Evolutionary conservation across 1,284 basidiomycete species (phyloP), one percentile per base, ranked within the genome.

Genomic region (Hortiboletus rubellus): DNA sequence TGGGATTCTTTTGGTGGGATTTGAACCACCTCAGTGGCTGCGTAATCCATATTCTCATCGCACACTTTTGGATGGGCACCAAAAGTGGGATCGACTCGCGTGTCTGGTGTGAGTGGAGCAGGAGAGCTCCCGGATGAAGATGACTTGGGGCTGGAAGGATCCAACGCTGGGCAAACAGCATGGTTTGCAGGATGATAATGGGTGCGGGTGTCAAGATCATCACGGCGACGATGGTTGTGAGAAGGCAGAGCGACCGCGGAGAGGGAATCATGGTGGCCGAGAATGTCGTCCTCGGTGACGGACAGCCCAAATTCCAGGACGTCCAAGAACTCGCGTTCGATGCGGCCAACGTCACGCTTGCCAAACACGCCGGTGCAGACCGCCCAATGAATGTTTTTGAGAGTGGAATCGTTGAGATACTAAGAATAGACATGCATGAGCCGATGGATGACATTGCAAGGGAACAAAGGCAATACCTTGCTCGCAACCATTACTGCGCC

Each of bases 331-430:
- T 89, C 87, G 63, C 87, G 82, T 71, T 89, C 87, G 64, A 90
- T 89, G 62, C 87, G 82, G 34, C 87, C 87, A 24, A 89, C 81
- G 65, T 90, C 88, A 22, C 86, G 82, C 67, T 88, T 89, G 66
- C 87, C 87, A 66, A 90, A 89, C 36, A 90, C 84, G 51, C 87
- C 86, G 0, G 88, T 89, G 74, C 87, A 89, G 14, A 87, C 75
- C 12, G 87, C 86, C 87, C 87, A 89, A 71, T 89, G 87, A 18
- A 87, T 76, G 68, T 89, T 89, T 77, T 89, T 89, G 18, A 89
- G 76, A 14, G 87, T 88, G 18, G 85, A 87, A 66, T 89, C 87
- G 65, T 90, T 88, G 30, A 83, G 72, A 64, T 89, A 89, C 86
- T 89, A 59, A 17, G 50, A 50, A 36, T 34, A 38, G 48, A 46